These are phyloP conservation scores for Rhodocollybia butyracea DNA, from an alignment of 768 basidiomycete genomes.

Conservation along the genomic window DNA sequence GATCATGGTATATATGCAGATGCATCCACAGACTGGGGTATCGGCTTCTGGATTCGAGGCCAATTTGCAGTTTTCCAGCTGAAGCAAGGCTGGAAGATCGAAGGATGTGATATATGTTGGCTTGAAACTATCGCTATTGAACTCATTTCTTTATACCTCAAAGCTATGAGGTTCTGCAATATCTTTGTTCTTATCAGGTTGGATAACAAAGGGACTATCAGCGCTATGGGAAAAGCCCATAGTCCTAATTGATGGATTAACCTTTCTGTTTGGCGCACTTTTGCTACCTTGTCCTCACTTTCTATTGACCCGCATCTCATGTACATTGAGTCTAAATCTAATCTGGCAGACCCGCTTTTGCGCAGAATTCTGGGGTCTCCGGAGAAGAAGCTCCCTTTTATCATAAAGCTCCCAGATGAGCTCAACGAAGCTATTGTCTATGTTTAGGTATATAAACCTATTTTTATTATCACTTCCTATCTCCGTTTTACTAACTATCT, in stretches of 20 bases:
- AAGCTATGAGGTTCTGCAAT: slow-evolving; percentile 7
- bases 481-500: background rate
- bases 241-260: slow-evolving; percentile 16
- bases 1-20: slow-evolving; percentile 28
- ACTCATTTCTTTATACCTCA: slow-evolving; percentile 6
- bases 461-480: background rate
- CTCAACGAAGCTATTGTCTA: background rate
- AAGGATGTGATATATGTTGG: slow-evolving; percentile 20
- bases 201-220: slow-evolving; percentile 35
- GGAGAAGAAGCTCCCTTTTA: background rate
- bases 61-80: slow-evolving; percentile 26
- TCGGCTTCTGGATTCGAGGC: slow-evolving; percentile 26
- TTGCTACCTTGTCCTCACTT: background rate
- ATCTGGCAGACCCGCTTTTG: slow-evolving; percentile 19
- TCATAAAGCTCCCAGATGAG: slow-evolving; percentile 3
- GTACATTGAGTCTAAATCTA: slow-evolving; percentile 15
- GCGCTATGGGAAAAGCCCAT: slow-evolving; percentile 18
- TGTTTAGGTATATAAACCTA: background rate
- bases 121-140: slow-evolving; percentile 20
- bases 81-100: slow-evolving; percentile 10
- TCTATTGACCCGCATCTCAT: background rate
- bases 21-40: slow-evolving; percentile 36
- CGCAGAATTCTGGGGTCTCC: slow-evolving; percentile 9
- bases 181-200: slow-evolving; percentile 25
- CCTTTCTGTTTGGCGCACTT: slow-evolving; percentile 8